Evolutionary conservation across 805 yeast genomes (phyloP).

Genomic region (Komagataella populi): DNA sequence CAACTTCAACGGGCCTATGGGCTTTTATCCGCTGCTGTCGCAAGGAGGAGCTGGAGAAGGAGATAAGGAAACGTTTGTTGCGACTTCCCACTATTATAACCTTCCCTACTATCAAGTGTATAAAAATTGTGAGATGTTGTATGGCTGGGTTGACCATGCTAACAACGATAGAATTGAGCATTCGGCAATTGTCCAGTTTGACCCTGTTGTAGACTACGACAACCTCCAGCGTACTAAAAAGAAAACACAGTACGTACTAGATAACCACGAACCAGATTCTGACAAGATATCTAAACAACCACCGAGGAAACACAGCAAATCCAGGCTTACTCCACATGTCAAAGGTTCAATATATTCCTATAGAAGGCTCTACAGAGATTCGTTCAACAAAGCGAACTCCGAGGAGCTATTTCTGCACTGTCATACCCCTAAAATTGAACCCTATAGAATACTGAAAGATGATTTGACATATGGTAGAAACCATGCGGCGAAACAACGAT

Average conservation of each 20-base stretch:
- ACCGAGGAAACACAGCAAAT: not conserved
- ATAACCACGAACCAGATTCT: slow-evolving; percentile 1
- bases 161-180: slow-evolving; percentile 18
- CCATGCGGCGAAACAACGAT: not conserved
- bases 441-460: slow-evolving; percentile 23
- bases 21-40: slow-evolving; percentile 44
- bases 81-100: slow-evolving; percentile 45
- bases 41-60: slow-evolving; percentile 64
- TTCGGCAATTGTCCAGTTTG: slow-evolving; percentile 20
- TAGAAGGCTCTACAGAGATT: slow-evolving; percentile 12
- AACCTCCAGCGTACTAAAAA: slow-evolving; percentile 11
- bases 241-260: slow-evolving; percentile 11
- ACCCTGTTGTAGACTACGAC: slow-evolving; percentile 17
- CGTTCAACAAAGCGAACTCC: slow-evolving; percentile 14
- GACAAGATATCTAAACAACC: not conserved
- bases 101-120: slow-evolving; percentile 41
- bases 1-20: slow-evolving; percentile 47
- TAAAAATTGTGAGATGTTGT: slow-evolving; percentile 19
- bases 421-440: slow-evolving; percentile 42
- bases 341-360: slow-evolving; percentile 14
- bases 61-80: slow-evolving; percentile 63
- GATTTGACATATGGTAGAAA: slow-evolving; percentile 15
- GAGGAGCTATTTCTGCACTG: slow-evolving; percentile 28
- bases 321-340: slow-evolving; percentile 4
- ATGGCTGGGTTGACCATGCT: slow-evolving; percentile 13